These are phyloP conservation scores for Rhizophagus clarus DNA, from an alignment of 192 early-diverging fungal species.

Conservation along the genomic window DNA sequence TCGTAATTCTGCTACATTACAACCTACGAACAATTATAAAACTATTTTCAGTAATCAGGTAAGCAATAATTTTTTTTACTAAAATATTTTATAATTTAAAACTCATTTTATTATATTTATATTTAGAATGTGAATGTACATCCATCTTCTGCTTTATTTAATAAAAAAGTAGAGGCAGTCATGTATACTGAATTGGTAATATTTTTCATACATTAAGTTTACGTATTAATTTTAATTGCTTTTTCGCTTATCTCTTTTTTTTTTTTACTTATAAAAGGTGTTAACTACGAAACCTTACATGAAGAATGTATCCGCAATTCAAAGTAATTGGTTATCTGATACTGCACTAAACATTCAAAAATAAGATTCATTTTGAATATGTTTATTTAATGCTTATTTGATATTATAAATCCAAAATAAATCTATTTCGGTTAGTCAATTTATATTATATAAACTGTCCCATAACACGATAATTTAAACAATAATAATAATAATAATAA, in stretches of 20 bases:
- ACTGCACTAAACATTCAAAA: background rate
- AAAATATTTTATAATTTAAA: background rate
- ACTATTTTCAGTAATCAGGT: slow-evolving; percentile 57
- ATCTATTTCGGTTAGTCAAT: too few species aligned
- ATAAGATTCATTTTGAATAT: background rate
- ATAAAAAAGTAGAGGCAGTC: slow-evolving; percentile 73
- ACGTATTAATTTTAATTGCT: slow-evolving; percentile 3
- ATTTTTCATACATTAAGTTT: background rate
- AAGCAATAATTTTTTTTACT: background rate
- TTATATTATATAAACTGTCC: too few species aligned
- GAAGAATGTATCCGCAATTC: slow-evolving; percentile 77
- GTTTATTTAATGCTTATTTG: too few species aligned
- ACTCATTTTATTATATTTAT: slow-evolving; percentile 39
- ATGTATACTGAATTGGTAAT: slow-evolving; percentile 87
- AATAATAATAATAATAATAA: too few species aligned
- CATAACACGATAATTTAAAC: too few species aligned
- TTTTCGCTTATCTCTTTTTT: background rate
- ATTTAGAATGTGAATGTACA: slow-evolving; percentile 82
- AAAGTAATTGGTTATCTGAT: slow-evolving; percentile 73
- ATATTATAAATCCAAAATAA: too few species aligned
- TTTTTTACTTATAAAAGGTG: slow-evolving; percentile 39
- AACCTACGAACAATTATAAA: slow-evolving; percentile 87
- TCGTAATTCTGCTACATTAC: slow-evolving; percentile 82
- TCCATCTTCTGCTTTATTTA: slow-evolving; percentile 85
- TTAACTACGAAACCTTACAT: slow-evolving; percentile 91